These are phyloP conservation scores for Poronia punctata DNA, from an alignment of 495 filamentous ascomycete species.

Conservation along the genomic window DNA sequence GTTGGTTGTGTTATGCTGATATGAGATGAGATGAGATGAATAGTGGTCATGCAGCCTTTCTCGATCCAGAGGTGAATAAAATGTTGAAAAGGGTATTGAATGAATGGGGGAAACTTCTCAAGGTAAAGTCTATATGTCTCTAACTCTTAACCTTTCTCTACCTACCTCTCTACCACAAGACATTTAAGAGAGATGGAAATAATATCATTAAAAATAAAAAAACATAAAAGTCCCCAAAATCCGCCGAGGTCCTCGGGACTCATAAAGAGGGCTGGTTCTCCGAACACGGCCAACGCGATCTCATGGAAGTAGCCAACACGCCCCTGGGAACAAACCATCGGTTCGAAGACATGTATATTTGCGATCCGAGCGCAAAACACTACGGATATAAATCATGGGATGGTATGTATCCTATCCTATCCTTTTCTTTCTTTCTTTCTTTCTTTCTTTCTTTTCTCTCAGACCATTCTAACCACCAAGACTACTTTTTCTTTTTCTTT, in stretches of 20 bases:
- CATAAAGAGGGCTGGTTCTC: slow-evolving; percentile 57
- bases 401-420: slow-evolving; percentile 19
- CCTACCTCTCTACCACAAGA: background rate
- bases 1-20: too few relatives aligned
- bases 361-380: slow-evolving; percentile 41
- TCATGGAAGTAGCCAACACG: slow-evolving; percentile 44
- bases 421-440: background rate
- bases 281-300: slow-evolving; percentile 32
- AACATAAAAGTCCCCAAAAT: slow-evolving; percentile 39
- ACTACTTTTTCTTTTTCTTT: too few relatives aligned
- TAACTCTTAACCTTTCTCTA: background rate
- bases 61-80: slow-evolving; percentile 58
- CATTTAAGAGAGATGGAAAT: background rate
- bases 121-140: slow-evolving; percentile 13
- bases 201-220: too few relatives aligned
- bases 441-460: too few relatives aligned
- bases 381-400: slow-evolving; percentile 69
- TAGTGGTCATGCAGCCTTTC: slow-evolving; percentile 57
- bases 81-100: slow-evolving; percentile 64
- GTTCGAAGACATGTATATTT: slow-evolving; percentile 48
- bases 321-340: slow-evolving; percentile 30
- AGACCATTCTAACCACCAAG: too few relatives aligned
- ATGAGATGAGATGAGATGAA: too few relatives aligned
- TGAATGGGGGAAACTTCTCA: slow-evolving; percentile 57
- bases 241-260: slow-evolving; percentile 48